Evolutionary conservation across 2,329 filamentous ascomycete species (phyloP).

Genomic region (Chaetomiaceae sp.): DNA sequence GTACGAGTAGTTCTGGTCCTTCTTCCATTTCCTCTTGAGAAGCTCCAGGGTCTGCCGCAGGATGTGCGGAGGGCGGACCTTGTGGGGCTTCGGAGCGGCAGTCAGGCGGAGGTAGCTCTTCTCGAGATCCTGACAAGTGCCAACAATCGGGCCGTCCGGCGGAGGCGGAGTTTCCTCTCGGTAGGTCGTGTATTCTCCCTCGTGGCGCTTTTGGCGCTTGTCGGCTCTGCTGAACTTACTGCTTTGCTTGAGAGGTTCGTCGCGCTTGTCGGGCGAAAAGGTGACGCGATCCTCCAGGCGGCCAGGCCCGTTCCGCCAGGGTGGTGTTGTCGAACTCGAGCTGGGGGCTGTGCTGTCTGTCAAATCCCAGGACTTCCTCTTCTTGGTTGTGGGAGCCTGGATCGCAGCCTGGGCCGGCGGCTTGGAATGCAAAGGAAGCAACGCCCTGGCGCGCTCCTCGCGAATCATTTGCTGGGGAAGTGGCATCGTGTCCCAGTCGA

Average conservation of each 20-base stretch:
- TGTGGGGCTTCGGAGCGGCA: conserved; percentile 79
- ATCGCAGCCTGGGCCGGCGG: conserved; percentile 4
- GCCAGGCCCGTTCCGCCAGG: conserved; percentile 22
- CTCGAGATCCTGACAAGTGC: conserved; percentile 77
- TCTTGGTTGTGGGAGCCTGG: conserved; percentile 45
- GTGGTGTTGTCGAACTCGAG: conserved; percentile 4
- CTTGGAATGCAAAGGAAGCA: conserved; percentile 13
- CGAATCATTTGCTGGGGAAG: conserved; percentile 81
- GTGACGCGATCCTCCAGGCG: conserved; percentile 73
- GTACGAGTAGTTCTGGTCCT: conserved; percentile 91
- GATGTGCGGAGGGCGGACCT: conserved; percentile 77
- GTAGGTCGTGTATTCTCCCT: conserved; percentile 58
- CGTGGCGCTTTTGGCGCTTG: conserved; percentile 84
- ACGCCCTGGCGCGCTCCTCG: conserved; percentile 52
- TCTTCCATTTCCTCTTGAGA: conserved; percentile 90
- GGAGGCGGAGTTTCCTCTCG: conserved; percentile 55
- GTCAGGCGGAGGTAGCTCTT: conserved; percentile 95
- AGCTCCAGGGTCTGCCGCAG: conserved; percentile 81
- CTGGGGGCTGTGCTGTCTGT: conserved; percentile 34
- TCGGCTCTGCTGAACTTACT: conserved; percentile 92
- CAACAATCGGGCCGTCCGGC: conserved; percentile 69
- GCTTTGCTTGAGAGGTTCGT: conserved; percentile 45
- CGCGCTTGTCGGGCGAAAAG: conserved; percentile 49
- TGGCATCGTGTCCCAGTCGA: conserved; percentile 80
- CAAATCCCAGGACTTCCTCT: conserved; percentile 75